Base-by-base conservation (phyloP, 495 filamentous ascomycete species). In the Penicillium tannophilum region DNA sequence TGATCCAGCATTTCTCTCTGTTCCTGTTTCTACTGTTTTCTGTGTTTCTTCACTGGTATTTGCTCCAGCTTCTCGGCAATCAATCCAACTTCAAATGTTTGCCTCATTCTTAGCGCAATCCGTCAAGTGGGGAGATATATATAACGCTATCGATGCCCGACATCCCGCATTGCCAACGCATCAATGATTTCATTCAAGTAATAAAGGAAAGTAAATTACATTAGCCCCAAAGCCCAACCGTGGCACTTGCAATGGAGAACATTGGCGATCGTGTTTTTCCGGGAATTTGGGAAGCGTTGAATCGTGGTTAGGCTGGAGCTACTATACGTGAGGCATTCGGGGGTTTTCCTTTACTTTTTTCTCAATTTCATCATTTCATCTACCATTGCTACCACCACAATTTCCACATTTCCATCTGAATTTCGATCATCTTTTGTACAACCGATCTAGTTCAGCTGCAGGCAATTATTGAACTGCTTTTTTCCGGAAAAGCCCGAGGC, bases 141-240 rank as follows among this genome's bases (percentile, higher is more conserved):
- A 41, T 41, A 41, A 36, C 41, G 31, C 28, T 33, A 49, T 64
- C 45, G 58, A 42, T 64, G 59, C 63, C 63, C 55, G 59, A 62
- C 52, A 46, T 30, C 46, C 50, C 48, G 56, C 23, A 42, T n/a
- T 63, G 61, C 64, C 64, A 66, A 51, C 64, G 45, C 64, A 66
- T 61, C 61, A 60, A 20, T 46, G 6, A 30, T 4, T n/a, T 11
- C 4, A 41, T n/a, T 3, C 12, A 12, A 17, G 14, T n/a, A 39
- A 39, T 17, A 41, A 16, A n/a, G 5, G 14, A 23, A 23, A 4
- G 16, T 41, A 41, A 48, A 20, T 35, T 17, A 20, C 30, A 9
- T 45, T 59, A 55, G 35, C 14, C 41, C 20, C 9, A 8, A 55
- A 36, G 50, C 52, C 58, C 55, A 68, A 68, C 65, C 63, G 49